phyloP scores from a whole-genome alignment of 73 alveolate genomes.

The Paramecium sonneborni region DNA sequence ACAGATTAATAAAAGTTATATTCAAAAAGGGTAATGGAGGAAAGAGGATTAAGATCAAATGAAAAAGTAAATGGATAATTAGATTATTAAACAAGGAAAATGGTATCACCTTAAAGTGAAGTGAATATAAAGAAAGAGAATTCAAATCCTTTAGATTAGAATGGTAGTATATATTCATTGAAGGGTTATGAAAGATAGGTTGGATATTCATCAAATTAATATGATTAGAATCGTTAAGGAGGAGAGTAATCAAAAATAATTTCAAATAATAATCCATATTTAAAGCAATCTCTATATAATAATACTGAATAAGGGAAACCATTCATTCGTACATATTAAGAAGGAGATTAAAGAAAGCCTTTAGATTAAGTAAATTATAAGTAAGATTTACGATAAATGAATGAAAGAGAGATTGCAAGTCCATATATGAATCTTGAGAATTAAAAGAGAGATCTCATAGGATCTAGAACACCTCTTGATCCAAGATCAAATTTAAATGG shows the following conservation, averaged over 20 bases:
- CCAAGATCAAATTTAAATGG: conserved; percentile 1
- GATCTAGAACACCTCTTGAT: not conserved
- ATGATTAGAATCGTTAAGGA: not conserved
- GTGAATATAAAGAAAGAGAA: not conserved
- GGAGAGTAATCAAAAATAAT: not conserved
- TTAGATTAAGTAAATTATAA: not conserved
- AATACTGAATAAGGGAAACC: not conserved
- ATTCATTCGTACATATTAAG: not conserved
- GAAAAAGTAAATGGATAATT: not conserved
- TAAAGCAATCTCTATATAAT: not conserved
- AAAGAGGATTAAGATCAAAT: conserved; percentile 18
- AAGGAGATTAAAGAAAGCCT: not conserved
- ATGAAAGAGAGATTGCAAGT: not conserved
- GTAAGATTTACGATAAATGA: not conserved
- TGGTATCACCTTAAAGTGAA: not conserved
- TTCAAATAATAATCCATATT: not conserved
- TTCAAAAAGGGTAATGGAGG: not conserved
- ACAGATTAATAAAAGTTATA: conserved; percentile 3
- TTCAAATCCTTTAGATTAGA: conserved; percentile 1
- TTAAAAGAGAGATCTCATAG: not conserved
- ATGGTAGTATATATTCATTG: not conserved
- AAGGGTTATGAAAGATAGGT: not conserved
- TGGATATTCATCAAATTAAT: not conserved
- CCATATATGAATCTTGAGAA: not conserved
- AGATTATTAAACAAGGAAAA: conserved; percentile 6